Evolutionary conservation across 208 protist species (phyloP).

Genomic region (Crithidia acanthocephali): DNA sequence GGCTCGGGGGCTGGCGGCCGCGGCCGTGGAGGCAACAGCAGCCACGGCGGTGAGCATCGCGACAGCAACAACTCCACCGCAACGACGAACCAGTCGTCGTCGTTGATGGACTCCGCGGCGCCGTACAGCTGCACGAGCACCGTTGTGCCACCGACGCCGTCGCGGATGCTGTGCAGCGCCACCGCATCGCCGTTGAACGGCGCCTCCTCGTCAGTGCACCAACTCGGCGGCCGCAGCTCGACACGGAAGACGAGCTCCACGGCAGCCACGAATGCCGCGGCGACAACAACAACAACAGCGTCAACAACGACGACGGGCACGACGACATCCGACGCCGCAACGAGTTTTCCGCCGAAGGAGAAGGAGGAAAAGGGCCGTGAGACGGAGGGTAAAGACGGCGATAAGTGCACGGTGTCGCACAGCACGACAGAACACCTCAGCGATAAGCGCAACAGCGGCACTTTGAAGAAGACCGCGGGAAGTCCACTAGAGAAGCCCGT

Average conservation of each 20-base stretch:
- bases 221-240: neutral
- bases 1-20: neutral
- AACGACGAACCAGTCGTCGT: neutral
- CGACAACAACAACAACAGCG: neutral
- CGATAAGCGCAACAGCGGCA: conserved; percentile 4
- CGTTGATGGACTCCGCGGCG: neutral
- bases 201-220: neutral
- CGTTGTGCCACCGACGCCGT: neutral
- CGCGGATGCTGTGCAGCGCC: neutral
- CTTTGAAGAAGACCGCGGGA: neutral
- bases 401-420: neutral
- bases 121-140: conserved; percentile 21
- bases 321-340: neutral
- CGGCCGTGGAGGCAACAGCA: neutral
- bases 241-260: neutral
- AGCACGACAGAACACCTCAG: too few species aligned
- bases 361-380: neutral
- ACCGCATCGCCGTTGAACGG: neutral
- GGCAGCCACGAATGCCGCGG: neutral
- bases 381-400: neutral
- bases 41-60: neutral
- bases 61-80: neutral
- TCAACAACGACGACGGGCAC: neutral
- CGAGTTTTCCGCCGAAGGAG: neutral
- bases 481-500: neutral